These are phyloP conservation scores for Pinus tabuliformis DNA, from an alignment of 75 land plant species.

Conservation along the genomic window DNA sequence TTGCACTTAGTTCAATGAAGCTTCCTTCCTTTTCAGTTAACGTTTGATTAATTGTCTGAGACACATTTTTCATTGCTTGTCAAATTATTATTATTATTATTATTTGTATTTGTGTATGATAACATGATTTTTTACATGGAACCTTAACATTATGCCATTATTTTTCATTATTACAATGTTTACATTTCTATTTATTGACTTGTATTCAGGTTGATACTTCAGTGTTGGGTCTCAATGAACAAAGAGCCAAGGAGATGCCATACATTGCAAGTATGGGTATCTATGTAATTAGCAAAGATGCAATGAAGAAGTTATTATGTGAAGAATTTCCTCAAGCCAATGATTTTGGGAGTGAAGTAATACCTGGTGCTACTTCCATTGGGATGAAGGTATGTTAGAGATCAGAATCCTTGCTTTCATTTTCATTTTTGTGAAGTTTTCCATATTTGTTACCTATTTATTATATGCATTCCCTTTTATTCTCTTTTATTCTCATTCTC, in stretches of 20 bases:
- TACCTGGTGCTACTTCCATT: slow-evolving; percentile 72
- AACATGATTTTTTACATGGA: no score
- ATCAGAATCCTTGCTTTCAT: neutral
- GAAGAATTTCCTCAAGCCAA: slow-evolving; percentile 69
- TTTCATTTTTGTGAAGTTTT: neutral
- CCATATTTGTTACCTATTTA: neutral
- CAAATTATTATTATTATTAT: no score
- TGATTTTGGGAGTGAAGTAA: slow-evolving; percentile 83
- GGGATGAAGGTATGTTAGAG: slow-evolving; percentile 62
- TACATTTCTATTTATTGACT: no score
- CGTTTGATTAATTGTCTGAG: no score
- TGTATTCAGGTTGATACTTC: slow-evolving; percentile 40
- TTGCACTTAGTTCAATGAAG: no score
- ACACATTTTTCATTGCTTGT: no score
- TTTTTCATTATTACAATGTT: no score
- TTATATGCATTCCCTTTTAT: no score
- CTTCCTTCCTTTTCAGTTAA: no score
- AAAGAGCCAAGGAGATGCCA: slow-evolving; percentile 30
- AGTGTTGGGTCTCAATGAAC: slow-evolving; percentile 30
- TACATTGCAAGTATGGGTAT: slow-evolving; percentile 72
- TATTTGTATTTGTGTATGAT: no score
- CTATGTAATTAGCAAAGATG: slow-evolving; percentile 71
- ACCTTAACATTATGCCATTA: no score
- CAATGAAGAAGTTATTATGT: slow-evolving; percentile 54
- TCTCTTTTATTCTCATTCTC: no score